A percentile compares a stretch with the other conserved stretches of the same genome.
Evolutionary conservation across 169 alveolate species (phyloP).

Genomic region (Eimeria necatrix): DNA sequence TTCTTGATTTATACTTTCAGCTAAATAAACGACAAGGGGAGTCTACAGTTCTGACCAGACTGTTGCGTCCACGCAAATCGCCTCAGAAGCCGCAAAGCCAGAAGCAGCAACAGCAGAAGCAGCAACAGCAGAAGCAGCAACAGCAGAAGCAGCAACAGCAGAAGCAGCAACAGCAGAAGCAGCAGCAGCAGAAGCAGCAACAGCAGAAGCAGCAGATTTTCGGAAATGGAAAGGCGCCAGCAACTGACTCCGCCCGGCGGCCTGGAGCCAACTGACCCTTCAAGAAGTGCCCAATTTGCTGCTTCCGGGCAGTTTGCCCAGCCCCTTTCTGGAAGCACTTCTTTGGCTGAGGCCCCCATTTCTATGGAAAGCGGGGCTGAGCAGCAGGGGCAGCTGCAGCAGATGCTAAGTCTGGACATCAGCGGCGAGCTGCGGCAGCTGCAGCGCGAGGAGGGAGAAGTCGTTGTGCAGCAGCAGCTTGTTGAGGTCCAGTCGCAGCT

Average conservation of each 20-base stretch:
- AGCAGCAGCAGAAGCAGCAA: constrained; percentile 1
- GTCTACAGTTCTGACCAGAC: too few species aligned
- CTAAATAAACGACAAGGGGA: too few species aligned
- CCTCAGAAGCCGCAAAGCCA: not conserved
- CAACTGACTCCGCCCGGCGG: not conserved
- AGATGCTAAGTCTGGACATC: not conserved
- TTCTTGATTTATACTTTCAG: too few species aligned
- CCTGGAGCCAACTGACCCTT: not conserved
- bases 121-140: not conserved
- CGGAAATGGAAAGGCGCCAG: constrained; percentile 4
- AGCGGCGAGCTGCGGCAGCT: not conserved
- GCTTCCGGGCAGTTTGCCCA: not conserved
- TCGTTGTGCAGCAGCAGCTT: not conserved
- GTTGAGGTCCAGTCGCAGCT: constrained; percentile 29
- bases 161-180: not conserved
- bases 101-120: not conserved
- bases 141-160: not conserved
- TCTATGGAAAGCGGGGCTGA: not conserved
- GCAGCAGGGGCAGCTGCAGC: constrained; percentile 7
- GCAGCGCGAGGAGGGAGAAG: not conserved
- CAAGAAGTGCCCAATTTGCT: too few species aligned
- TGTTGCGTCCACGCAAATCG: too few species aligned
- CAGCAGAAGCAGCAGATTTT: not conserved
- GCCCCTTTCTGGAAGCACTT: not conserved
- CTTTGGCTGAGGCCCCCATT: not conserved